phyloP scores from a whole-genome alignment of 116 monocot species.

The Cymodocea nodosa region DNA sequence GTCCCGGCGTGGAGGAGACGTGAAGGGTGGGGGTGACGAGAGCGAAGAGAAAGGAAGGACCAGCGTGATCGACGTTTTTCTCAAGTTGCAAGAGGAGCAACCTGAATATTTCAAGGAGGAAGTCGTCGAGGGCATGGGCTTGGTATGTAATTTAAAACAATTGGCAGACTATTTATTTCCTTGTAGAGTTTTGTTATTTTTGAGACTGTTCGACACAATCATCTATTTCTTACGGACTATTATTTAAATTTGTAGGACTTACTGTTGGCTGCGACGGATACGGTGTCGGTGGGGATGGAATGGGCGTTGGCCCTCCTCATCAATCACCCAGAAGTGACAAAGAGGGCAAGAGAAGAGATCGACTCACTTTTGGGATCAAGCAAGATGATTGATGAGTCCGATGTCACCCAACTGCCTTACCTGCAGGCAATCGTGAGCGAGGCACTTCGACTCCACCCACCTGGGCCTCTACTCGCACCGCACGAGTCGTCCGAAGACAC shows the following conservation, averaged over 20 bases:
- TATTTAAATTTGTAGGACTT: not conserved
- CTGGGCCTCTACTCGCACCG: conserved; percentile 18
- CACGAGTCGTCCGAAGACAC: conserved; percentile 13
- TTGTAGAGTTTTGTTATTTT: no score
- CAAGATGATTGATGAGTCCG: conserved; percentile 21
- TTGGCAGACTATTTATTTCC: no score
- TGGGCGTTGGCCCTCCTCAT: conserved; percentile 10
- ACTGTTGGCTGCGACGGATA: not conserved
- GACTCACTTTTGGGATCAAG: conserved; percentile 12
- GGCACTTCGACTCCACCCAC: conserved; percentile 22
- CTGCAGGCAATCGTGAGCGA: conserved; percentile 38
- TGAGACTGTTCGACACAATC: no score
- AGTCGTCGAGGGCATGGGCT: no score
- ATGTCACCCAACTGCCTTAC: conserved; percentile 36
- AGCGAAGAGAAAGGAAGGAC: no score
- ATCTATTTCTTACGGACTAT: no score
- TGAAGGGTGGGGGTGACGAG: no score
- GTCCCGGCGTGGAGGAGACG: no score
- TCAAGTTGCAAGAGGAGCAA: no score
- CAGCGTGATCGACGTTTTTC: no score
- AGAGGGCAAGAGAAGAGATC: not conserved
- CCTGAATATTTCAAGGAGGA: no score
- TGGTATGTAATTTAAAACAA: no score
- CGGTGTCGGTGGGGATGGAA: not conserved
- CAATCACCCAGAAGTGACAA: not conserved